These are phyloP conservation scores for Stereum hirsutum DNA, from an alignment of 1,284 basidiomycete genomes.

Conservation along the genomic window DNA sequence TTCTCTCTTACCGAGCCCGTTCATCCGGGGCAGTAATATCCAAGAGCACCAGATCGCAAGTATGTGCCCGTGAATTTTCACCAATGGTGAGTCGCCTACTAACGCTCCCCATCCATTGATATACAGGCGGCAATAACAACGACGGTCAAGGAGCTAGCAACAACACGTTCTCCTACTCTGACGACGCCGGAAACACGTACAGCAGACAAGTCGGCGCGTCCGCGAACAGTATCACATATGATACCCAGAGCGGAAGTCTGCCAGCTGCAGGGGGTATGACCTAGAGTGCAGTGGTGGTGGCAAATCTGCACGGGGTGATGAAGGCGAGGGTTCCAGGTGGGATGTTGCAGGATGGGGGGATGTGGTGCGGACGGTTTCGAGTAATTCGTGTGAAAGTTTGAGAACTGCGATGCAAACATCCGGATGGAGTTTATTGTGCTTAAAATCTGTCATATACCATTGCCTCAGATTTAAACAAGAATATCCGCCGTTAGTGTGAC, in stretches of 20 bases:
- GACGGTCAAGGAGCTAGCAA: constrained; percentile 55
- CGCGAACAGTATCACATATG: constrained; percentile 50
- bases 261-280: too few species aligned
- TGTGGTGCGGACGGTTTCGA: too few species aligned
- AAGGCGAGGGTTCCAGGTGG: too few species aligned
- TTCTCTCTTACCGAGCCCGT: constrained; percentile 44
- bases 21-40: constrained; percentile 49
- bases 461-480: too few species aligned
- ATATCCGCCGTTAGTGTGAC: too few species aligned
- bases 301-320: too few species aligned
- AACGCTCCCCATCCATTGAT: background rate
- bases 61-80: constrained; percentile 17
- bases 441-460: too few species aligned
- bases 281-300: too few species aligned
- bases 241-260: constrained; percentile 48
- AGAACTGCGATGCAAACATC: too few species aligned
- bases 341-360: too few species aligned
- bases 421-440: too few species aligned
- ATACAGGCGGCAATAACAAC: constrained; percentile 33
- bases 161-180: constrained; percentile 57
- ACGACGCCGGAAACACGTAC: constrained; percentile 54
- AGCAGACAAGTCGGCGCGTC: constrained; percentile 49
- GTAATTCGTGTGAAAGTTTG: too few species aligned
- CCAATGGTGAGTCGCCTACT: background rate
- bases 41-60: constrained; percentile 47